Evolutionary conservation across 225 moss, liverwort and hornwort genomes (phyloP).

Genomic region (Rhytidiadelphus loreus): DNA sequence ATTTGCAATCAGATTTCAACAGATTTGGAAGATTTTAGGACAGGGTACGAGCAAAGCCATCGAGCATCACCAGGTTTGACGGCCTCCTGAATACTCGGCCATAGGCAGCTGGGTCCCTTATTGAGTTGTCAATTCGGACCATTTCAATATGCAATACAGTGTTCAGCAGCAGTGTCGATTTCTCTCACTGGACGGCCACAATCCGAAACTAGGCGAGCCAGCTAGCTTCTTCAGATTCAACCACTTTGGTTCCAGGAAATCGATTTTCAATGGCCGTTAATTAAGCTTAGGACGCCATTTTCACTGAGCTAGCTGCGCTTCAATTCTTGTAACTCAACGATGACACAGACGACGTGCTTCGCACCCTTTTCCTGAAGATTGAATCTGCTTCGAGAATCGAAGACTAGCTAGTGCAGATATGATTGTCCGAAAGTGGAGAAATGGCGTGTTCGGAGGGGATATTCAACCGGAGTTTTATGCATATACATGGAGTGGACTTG

Average conservation of each 20-base stretch:
- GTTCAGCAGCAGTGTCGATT: not conserved
- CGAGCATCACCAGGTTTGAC: not conserved
- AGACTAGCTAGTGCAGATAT: not conserved
- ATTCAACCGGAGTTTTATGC: not conserved
- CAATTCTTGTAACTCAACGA: not conserved
- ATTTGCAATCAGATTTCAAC: not conserved
- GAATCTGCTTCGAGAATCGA: not conserved
- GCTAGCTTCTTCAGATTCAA: not conserved
- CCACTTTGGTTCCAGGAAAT: not conserved
- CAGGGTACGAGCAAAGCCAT: not conserved
- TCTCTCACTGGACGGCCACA: not conserved
- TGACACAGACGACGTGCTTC: not conserved
- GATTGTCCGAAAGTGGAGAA: not conserved
- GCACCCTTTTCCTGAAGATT: not conserved
- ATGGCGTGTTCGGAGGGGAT: not conserved
- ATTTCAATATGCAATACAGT: not conserved
- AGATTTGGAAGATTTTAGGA: not conserved
- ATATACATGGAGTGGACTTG: not conserved
- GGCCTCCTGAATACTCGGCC: not conserved
- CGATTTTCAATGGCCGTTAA: not conserved
- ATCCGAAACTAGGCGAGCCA: not conserved
- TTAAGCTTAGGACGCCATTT: not conserved
- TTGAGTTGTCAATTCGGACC: constrained; percentile 2
- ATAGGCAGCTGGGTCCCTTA: not conserved
- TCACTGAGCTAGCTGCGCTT: not conserved